Conservation (phyloP, 1,284 basidiomycete species). For the Ustilago vetiveriae region DNA sequence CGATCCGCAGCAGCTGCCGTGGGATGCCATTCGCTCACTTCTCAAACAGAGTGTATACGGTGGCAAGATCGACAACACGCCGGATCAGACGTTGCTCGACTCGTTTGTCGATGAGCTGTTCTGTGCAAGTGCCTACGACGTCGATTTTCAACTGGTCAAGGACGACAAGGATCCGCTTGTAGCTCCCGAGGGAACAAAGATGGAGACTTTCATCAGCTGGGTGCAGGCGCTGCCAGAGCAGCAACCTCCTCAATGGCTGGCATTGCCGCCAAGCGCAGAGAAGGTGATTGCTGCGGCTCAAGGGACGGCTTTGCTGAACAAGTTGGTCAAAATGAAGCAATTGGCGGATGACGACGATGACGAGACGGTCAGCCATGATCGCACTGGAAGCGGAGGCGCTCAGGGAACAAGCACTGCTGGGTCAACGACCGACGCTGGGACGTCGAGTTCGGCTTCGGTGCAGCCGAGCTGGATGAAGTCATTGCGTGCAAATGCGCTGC, state of each 20-base stretch:
- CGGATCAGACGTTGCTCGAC: slow-evolving; percentile 64
- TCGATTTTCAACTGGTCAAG: slow-evolving; percentile 58
- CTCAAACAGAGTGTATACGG: slow-evolving; percentile 65
- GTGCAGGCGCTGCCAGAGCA: slow-evolving; percentile 62
- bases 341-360: slow-evolving; percentile 60
- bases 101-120: slow-evolving; percentile 64
- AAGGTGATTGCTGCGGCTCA: slow-evolving; percentile 62
- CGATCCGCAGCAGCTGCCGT: slow-evolving; percentile 61
- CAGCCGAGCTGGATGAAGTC: slow-evolving; percentile 63
- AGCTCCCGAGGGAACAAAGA: slow-evolving; percentile 63
- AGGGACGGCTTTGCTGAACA: slow-evolving; percentile 52
- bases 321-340: slow-evolving; percentile 61
- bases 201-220: slow-evolving; percentile 63
- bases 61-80: slow-evolving; percentile 62
- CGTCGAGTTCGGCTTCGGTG: slow-evolving; percentile 28
- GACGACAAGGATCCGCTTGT: slow-evolving; percentile 47
- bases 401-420: neutral
- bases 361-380: slow-evolving; percentile 16
- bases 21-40: slow-evolving; percentile 62
- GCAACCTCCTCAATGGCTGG: slow-evolving; percentile 65
- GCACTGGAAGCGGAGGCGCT: neutral
- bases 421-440: neutral
- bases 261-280: slow-evolving; percentile 63
- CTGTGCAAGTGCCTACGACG: slow-evolving; percentile 61
- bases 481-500: slow-evolving; percentile 48